Evolutionary conservation across 2,329 filamentous ascomycete genomes (phyloP).

Genomic region (Coniochaeta prunicola): DNA sequence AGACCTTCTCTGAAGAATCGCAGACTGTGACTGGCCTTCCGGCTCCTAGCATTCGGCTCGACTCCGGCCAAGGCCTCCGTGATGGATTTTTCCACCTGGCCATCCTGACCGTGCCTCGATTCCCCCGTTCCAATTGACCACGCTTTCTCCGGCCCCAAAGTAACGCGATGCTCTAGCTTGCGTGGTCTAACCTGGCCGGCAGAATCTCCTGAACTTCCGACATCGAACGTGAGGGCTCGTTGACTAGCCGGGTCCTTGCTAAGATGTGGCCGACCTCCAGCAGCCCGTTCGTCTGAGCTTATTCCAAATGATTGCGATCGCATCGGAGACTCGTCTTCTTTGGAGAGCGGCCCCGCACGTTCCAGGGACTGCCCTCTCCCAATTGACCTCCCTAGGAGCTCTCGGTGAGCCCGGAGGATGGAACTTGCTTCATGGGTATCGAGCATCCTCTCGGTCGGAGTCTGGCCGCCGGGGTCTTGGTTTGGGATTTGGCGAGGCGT

Average conservation of each 20-base stretch:
- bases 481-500: not conserved
- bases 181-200: constrained; percentile 26
- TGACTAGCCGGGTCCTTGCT: not conserved
- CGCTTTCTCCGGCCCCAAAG: constrained; percentile 46
- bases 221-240: not conserved
- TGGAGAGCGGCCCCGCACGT: constrained; percentile 24
- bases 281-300: not conserved
- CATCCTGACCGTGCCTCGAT: constrained; percentile 39
- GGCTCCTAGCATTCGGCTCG: constrained; percentile 57
- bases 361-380: constrained; percentile 11
- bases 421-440: constrained; percentile 24
- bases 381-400: constrained; percentile 22
- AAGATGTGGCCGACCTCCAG: not conserved
- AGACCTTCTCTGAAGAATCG: constrained; percentile 61
- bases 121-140: constrained; percentile 56
- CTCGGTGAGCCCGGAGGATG: constrained; percentile 25
- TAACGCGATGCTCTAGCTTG: constrained; percentile 33
- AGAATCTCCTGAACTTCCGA: constrained; percentile 12
- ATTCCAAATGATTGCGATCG: constrained; percentile 5
- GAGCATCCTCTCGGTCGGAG: constrained; percentile 19
- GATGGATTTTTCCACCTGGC: constrained; percentile 58
- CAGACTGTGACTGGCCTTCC: constrained; percentile 60
- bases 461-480: not conserved
- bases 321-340: constrained; percentile 19
- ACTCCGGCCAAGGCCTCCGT: constrained; percentile 52